Evolutionary conservation across 208 protist species (phyloP), one percentile per base, ranked within the genome.

Genomic region (Trypanosoma brucei): DNA sequence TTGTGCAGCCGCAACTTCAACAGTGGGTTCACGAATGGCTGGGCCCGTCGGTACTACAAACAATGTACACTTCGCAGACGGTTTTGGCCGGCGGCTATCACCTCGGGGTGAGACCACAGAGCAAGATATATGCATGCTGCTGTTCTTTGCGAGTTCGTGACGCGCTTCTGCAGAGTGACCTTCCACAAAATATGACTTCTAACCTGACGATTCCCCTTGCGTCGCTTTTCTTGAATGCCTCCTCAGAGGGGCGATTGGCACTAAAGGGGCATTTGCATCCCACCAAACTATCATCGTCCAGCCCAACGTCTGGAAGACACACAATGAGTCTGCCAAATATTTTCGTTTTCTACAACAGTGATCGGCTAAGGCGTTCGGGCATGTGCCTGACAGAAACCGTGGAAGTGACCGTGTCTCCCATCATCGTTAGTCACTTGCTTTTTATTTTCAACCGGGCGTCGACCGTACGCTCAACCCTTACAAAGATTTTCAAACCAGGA

Each of bases 201-300:
- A 59, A 68, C 35, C 76, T 91, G 33, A 36, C 79, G 3, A 62
- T 95, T 33, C 90, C 90, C 34, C 57, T 85, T 59, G 59, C 86
- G 6, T 86, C 77, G 6, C 60, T 70, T 31, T 81, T 93, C 60
- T 62, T 84, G 7, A 84, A 82, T 69, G 45, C 59, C 22, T 93
- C 86, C 34, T 90, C 85, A 34, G 74, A 88, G 56, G 74, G 76
- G n/a, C 73, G 76, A 1, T 50, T 81, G 11, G 67, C 65, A 35
- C 37, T 88, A 31, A 91, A 92, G 74, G 36, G 81, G 13, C 90
- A 93, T 65, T 35, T 88, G 2, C 81, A 92, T 62, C 85, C 90
- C 13, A 92, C 88, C 55, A 78, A 65, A 33, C 76, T 96, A 52
- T 76, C 71, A 1, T 73, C 66, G 3, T 74, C 71, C 46, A 76